Base-by-base conservation (phyloP, 148 eudicot species). In the Chenopodium album region DNA sequence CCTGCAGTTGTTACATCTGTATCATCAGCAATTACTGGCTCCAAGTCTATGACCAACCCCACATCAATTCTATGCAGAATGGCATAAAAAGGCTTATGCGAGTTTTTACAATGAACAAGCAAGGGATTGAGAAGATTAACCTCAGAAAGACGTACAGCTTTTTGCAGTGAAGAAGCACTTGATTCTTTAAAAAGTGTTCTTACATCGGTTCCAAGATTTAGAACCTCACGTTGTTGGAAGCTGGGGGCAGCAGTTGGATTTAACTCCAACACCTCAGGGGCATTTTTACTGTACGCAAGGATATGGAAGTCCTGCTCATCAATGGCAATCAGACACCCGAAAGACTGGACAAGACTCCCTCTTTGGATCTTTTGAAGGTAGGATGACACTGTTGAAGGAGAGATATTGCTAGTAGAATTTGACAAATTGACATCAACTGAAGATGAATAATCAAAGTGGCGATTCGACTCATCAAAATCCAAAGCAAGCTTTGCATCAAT, bases 261-360 rank as follows among this genome's bases (percentile, higher is more conserved):
- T 65, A 94, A 83, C 23, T 93, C 98, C 76, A 93, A 79, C 93
- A 94, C 87, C 86, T 94, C 98, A 23, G 88, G 90, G 66, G 95
- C 94, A 86, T 94, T 94, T 81, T 94, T 97, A 76, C 98, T 93
- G 78, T 87, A 93, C 0, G 93, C 98, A 66, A 94, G 84, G 63
- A 93, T 87, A 10, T 69, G 29, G 60, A 94, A 89, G 60, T 75
- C 86, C 63, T 86, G 86, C 67, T 88, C 91, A 86, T 93, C 93
- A 54, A 92, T 79, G 14, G 93, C 97, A 76, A 93, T 92, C 88
- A 93, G 26, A 82, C 98, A 93, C 76, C 98, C 98, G 81, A 90
- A 94, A 16, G 95, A 90, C 78, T 94, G 98, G n/a, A 91, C 71
- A 29, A 87, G 88, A 73, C 90, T 86, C 20, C 98, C 97, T 75